These are phyloP conservation scores for Petunia hybrid DNA, from an alignment of 305 asterid genomes.

Conservation along the genomic window DNA sequence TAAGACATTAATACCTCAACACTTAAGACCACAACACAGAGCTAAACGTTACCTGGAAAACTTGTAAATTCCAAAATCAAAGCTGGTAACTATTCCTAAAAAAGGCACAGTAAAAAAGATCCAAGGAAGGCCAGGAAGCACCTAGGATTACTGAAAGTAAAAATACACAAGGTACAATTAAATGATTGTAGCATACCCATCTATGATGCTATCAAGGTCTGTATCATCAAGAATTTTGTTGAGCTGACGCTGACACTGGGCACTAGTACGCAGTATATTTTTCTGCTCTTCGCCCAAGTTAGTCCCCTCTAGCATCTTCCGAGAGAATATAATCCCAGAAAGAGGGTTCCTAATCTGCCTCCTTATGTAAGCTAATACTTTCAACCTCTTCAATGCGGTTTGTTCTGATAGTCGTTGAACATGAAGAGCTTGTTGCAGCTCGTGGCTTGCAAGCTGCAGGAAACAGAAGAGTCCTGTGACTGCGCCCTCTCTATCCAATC, in stretches of 20 bases:
- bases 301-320: conserved; percentile 85
- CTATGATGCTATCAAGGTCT: conserved; percentile 86
- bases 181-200: conserved; percentile 57
- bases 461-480: conserved; percentile 88
- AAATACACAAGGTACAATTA: not conserved
- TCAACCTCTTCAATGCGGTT: conserved; percentile 74
- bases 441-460: conserved; percentile 92
- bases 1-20: too few relatives aligned
- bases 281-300: conserved; percentile 76
- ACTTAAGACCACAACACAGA: too few relatives aligned
- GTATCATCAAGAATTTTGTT: conserved; percentile 88
- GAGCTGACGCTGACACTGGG: conserved; percentile 80
- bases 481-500: conserved; percentile 69
- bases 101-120: too few relatives aligned
- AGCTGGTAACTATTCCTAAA: too few relatives aligned
- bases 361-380: conserved; percentile 74
- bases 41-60: too few relatives aligned
- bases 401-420: conserved; percentile 80
- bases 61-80: too few relatives aligned
- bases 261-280: conserved; percentile 62
- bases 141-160: not conserved
- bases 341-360: conserved; percentile 85
- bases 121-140: conserved; percentile 3
- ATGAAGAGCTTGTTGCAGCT: conserved; percentile 91
- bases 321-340: conserved; percentile 86